Percentiles rank a stretch among this genome's conserved stretches.
phyloP scores from a whole-genome alignment of 768 basidiomycete species.

The Suillus ampliporus region DNA sequence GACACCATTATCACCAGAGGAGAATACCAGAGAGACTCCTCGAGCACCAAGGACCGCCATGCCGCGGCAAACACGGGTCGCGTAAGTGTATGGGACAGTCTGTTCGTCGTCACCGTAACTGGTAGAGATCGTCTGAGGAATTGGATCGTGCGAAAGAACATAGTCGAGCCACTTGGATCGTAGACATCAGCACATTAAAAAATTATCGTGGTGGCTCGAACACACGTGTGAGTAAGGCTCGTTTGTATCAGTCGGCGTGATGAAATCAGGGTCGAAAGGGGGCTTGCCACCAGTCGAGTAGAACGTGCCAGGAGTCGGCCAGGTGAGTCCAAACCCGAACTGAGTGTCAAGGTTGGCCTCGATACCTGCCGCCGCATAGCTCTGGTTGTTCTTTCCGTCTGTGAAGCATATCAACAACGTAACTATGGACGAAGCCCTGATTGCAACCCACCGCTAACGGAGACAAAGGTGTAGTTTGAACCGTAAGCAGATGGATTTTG shows the following conservation, averaged over 20 bases:
- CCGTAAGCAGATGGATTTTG: conserved; percentile 55
- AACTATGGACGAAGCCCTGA: background rate
- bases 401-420: conserved; percentile 14
- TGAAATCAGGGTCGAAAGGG: conserved; percentile 57
- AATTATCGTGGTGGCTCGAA: conserved; percentile 3
- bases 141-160: conserved; percentile 48
- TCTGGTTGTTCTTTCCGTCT: conserved; percentile 71
- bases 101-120: conserved; percentile 79
- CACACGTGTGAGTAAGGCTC: conserved; percentile 55
- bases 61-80: conserved; percentile 58
- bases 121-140: conserved; percentile 69
- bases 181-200: background rate
- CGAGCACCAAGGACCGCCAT: conserved; percentile 75
- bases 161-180: conserved; percentile 63
- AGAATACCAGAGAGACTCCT: conserved; percentile 67
- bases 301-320: conserved; percentile 63
- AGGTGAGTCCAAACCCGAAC: conserved; percentile 67
- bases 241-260: conserved; percentile 48
- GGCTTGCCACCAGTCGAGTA: conserved; percentile 68
- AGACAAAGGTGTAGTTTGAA: conserved; percentile 56
- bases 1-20: conserved; percentile 72
- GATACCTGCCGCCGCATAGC: conserved; percentile 50
- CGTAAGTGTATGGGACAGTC: conserved; percentile 68
- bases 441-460: conserved; percentile 54
- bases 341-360: conserved; percentile 76